Evolutionary conservation across 2,329 filamentous ascomycete genomes (phyloP), one percentile per base, ranked within the genome.

Genomic region (Botrytis porri): DNA sequence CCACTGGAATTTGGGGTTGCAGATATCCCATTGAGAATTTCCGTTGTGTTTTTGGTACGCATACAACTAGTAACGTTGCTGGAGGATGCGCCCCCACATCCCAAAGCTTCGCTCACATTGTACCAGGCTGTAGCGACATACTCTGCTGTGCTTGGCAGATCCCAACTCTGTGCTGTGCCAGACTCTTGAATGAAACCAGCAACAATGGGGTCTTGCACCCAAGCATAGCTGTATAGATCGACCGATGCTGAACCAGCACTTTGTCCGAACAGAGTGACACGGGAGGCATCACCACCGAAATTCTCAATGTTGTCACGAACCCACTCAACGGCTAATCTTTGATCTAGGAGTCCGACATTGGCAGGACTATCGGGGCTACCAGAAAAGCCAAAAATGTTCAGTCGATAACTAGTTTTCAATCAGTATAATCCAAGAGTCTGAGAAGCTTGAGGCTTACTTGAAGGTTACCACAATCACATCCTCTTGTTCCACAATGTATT

Each of bases 321-420:
- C 90, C 90, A 92, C 75, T 84, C 82, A 25, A 92, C 82, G 9
- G 88, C 84, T 16, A 86, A 78, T 75, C 87, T 84, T 80, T 92
- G 89, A 77, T 92, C 90, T 74, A 85, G 83, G 65, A 92, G 80
- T 2, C 90, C 91, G 16, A 90, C 81, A 75, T 93, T 93, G 1
- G 74, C 73, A 9, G 74, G 70, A 9, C 73, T 69, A 8, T 41
- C 48, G 9, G 77, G 78, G 10, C 80, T 79, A 32, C 82, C 81
- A 9, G 82, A 82, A 70, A 82, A 83, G 3, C 82, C 82, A 48
- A 83, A 80, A 59, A 84, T 81, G 59, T 80, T 80, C 45, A 83
- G 74, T 59, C 82, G 79, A 65, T 83, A 84, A 72, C 82, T 83
- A 65, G 10, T 25, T 77, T 22, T 73, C 66, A 14, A 39, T 67